phyloP scores from a whole-genome alignment of 805 yeast species.

The Millerago galiae region DNA sequence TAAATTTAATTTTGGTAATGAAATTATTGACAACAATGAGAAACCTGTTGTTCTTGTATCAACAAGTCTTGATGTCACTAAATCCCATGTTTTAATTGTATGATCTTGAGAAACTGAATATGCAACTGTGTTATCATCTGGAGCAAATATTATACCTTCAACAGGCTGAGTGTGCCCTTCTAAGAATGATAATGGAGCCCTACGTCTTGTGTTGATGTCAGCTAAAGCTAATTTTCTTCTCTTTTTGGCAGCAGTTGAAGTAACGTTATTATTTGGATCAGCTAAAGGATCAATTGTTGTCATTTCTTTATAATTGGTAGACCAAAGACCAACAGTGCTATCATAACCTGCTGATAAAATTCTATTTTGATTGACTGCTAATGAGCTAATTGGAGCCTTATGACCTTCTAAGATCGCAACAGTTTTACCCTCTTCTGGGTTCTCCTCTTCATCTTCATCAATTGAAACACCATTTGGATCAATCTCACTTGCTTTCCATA shows the following conservation, averaged over 20 bases:
- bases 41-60: conserved; percentile 85
- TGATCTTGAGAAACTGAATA: conserved; percentile 97
- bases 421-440: conserved; percentile 62
- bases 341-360: conserved; percentile 86
- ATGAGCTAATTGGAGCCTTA: conserved; percentile 73
- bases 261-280: conserved; percentile 40
- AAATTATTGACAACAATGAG: conserved; percentile 70
- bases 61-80: conserved; percentile 76
- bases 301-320: conserved; percentile 81
- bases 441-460: conserved; percentile 25
- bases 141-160: conserved; percentile 73
- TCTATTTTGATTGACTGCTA: conserved; percentile 49
- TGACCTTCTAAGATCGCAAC: conserved; percentile 87
- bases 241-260: conserved; percentile 79
- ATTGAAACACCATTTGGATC: background rate
- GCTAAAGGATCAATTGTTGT: conserved; percentile 47
- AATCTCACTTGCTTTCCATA: conserved; percentile 66
- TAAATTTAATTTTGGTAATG: conserved; percentile 59
- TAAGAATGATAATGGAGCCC: conserved; percentile 73
- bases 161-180: conserved; percentile 86
- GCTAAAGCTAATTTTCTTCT: conserved; percentile 77
- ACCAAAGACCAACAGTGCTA: conserved; percentile 78
- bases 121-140: conserved; percentile 69
- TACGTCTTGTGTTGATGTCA: conserved; percentile 69
- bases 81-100: conserved; percentile 93